Evolutionary conservation across 176 grass and related monocot species (phyloP).

Genomic region (sorghum (Sorghum bicolor)): Sorghum_bicolor_NCBIv3 NC_012878.2:57042501-57043000

Average conservation of each 20-base stretch:
- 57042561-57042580: neutral
- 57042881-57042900: slow-evolving; percentile 25
- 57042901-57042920: slow-evolving; percentile 28
- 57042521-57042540: neutral
- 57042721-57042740: slow-evolving; percentile 10
- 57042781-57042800: slow-evolving; percentile 16
- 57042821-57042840: slow-evolving; percentile 55
- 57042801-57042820: neutral
- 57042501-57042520: neutral
- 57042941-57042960: slow-evolving; percentile 20
- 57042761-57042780: slow-evolving; percentile 6
- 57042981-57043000: slow-evolving; percentile 42
- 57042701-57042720: neutral
- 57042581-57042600: neutral
- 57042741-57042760: slow-evolving; percentile 36
- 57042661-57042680: neutral
- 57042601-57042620: neutral
- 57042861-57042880: slow-evolving; percentile 45
- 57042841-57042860: slow-evolving; percentile 42
- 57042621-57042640: neutral
- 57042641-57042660: neutral
- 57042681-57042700: neutral
- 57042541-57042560: neutral
- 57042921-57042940: neutral
- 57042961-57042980: slow-evolving; percentile 11